phyloP scores from a whole-genome alignment of 768 basidiomycete species.

The Xerocomellus dryophilus region DNA sequence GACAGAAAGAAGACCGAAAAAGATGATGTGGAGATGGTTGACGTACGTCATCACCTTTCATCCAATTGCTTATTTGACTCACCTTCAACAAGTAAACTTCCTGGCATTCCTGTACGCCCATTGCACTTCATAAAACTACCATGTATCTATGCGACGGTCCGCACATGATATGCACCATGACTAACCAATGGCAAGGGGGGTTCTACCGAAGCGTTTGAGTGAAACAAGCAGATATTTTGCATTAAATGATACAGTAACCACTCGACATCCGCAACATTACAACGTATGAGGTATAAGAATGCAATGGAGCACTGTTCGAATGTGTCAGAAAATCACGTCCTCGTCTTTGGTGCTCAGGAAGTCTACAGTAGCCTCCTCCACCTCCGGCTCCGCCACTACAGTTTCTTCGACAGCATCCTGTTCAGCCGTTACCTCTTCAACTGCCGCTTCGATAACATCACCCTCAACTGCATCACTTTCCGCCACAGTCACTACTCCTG shows the following conservation, averaged over 20 bases:
- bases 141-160: conserved; percentile 62
- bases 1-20: conserved; percentile 64
- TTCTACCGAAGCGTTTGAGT: conserved; percentile 1
- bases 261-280: not conserved
- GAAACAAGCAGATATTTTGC: conserved; percentile 2
- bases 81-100: conserved; percentile 25
- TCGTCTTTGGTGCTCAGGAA: conserved; percentile 84
- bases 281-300: conserved; percentile 13
- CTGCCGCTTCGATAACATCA: conserved; percentile 12
- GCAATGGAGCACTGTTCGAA: not conserved
- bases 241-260: conserved; percentile 14
- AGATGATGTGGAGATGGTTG: conserved; percentile 76
- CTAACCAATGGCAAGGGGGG: conserved; percentile 8
- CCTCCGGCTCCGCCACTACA: conserved; percentile 12
- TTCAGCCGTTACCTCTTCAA: conserved; percentile 32
- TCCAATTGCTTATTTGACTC: conserved; percentile 11
- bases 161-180: conserved; percentile 59
- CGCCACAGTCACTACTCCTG: not conserved
- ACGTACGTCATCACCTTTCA: conserved; percentile 50
- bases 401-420: conserved; percentile 26
- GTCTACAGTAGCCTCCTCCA: conserved; percentile 45
- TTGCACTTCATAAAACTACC: conserved; percentile 46
- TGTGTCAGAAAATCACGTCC: conserved; percentile 84
- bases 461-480: conserved; percentile 8
- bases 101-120: conserved; percentile 8